Evolutionary conservation across 2,329 filamentous ascomycete species (phyloP).

Genomic region (Dactylellina leptospora): DNA sequence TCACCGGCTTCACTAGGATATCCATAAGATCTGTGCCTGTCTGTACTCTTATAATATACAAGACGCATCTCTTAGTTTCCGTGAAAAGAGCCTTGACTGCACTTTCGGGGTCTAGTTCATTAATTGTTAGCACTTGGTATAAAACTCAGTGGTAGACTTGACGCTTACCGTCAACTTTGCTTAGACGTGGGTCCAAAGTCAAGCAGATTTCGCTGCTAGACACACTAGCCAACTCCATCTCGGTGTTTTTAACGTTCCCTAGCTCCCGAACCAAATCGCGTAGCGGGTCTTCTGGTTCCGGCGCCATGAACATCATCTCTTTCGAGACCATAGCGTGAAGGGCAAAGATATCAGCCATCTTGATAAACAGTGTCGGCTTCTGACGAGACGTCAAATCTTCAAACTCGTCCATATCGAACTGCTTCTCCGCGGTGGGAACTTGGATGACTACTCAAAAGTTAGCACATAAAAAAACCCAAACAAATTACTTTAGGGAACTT

Average conservation of each 20-base stretch:
- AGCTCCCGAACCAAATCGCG: slow-evolving; percentile 92
- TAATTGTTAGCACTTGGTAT: slow-evolving; percentile 56
- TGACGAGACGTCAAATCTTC: slow-evolving; percentile 96
- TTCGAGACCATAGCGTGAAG: slow-evolving; percentile 87
- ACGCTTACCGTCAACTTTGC: slow-evolving; percentile 75
- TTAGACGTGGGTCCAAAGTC: slow-evolving; percentile 86
- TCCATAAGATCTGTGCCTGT: slow-evolving; percentile 91
- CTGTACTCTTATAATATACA: slow-evolving; percentile 98
- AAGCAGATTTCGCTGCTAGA: slow-evolving; percentile 89
- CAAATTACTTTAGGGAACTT: slow-evolving; percentile 14
- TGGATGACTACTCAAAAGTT: slow-evolving; percentile 71
- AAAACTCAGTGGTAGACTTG: background rate
- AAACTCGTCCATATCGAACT: slow-evolving; percentile 98
- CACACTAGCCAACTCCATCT: slow-evolving; percentile 87
- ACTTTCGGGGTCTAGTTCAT: slow-evolving; percentile 78
- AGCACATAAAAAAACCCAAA: slow-evolving; percentile 57
- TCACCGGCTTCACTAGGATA: slow-evolving; percentile 90
- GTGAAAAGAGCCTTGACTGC: slow-evolving; percentile 93
- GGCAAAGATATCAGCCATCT: slow-evolving; percentile 95
- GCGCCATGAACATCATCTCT: slow-evolving; percentile 80
- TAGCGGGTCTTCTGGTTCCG: slow-evolving; percentile 82
- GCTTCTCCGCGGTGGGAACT: slow-evolving; percentile 84
- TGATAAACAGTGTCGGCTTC: slow-evolving; percentile 98
- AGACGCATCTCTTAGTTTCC: slow-evolving; percentile 95
- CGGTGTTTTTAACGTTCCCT: slow-evolving; percentile 94